These are phyloP conservation scores for Hordeum pubiflorum DNA, from an alignment of 202 grass and related monocot genomes.

Conservation along the genomic window DNA sequence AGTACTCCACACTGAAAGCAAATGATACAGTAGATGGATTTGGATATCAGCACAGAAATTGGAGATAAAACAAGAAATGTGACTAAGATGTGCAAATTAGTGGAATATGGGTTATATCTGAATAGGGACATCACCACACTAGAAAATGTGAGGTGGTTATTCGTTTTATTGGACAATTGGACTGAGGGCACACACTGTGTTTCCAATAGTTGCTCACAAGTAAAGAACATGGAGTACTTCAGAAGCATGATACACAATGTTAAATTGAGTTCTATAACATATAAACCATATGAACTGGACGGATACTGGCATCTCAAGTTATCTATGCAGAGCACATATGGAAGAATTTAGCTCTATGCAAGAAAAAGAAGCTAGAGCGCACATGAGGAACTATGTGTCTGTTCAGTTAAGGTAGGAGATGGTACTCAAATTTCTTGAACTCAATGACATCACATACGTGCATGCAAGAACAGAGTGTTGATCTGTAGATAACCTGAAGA, in stretches of 20 bases:
- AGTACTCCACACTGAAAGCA: background rate
- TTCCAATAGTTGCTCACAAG: background rate
- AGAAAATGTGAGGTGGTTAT: background rate
- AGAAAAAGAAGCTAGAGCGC: background rate
- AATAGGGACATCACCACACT: background rate
- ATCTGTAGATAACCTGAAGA: conserved; percentile 7
- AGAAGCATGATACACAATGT: background rate
- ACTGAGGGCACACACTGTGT: background rate
- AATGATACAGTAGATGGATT: conserved; percentile 1
- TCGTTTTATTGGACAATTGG: conserved; percentile 5
- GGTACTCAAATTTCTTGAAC: background rate
- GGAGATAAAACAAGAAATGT: background rate
- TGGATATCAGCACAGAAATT: background rate
- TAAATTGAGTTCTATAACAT: background rate
- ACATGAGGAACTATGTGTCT: background rate
- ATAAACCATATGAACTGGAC: background rate
- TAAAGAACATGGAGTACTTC: background rate
- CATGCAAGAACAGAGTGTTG: background rate
- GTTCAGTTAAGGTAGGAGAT: background rate
- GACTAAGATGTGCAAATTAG: background rate
- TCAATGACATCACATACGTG: background rate
- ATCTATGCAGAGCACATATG: background rate
- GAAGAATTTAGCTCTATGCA: background rate
- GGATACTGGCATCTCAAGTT: background rate
- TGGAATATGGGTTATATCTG: background rate